Conservation (phyloP, 805 yeast species). For the Lipomyces spencermartinsiae region DNA sequence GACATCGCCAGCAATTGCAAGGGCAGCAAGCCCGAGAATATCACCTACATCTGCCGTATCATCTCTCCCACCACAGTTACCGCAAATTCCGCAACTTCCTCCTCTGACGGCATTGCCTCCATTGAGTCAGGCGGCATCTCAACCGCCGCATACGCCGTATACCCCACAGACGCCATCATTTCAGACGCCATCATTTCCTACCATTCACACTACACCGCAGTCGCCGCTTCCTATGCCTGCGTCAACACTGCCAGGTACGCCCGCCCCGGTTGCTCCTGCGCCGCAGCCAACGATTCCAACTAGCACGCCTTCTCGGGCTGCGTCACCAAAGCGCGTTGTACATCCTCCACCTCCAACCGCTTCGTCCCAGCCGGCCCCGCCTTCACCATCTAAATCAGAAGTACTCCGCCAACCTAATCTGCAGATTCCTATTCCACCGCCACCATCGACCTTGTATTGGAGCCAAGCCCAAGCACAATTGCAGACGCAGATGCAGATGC, state of each 20-base stretch:
- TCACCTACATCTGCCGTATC: not conserved
- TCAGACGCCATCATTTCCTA: not conserved
- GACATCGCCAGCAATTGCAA: conserved; percentile 7
- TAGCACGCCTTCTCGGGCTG: conserved; percentile 13
- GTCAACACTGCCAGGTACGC: conserved; percentile 2
- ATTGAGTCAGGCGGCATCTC: conserved; percentile 10
- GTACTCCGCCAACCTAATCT: conserved; percentile 24
- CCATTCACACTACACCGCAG: not conserved
- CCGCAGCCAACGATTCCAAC: conserved; percentile 6
- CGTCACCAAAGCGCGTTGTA: conserved; percentile 25
- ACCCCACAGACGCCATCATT: conserved; percentile 6
- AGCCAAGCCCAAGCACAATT: conserved; percentile 16
- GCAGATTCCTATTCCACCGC: conserved; percentile 36
- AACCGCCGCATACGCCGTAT: conserved; percentile 4
- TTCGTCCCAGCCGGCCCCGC: conserved; percentile 9
- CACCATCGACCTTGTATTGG: conserved; percentile 23
- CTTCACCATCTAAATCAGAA: conserved; percentile 18
- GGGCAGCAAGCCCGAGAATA: conserved; percentile 11
- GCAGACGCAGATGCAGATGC: conserved; percentile 15
- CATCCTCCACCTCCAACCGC: conserved; percentile 4
- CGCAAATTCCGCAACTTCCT: conserved; percentile 23
- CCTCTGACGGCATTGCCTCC: conserved; percentile 14
- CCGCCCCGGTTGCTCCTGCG: not conserved
- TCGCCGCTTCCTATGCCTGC: conserved; percentile 12
- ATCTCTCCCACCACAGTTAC: not conserved